Percentiles rank a stretch among this genome's conserved stretches.
phyloP scores from a whole-genome alignment of 176 grass and related monocot genomes.

The Eleusine indica region DNA sequence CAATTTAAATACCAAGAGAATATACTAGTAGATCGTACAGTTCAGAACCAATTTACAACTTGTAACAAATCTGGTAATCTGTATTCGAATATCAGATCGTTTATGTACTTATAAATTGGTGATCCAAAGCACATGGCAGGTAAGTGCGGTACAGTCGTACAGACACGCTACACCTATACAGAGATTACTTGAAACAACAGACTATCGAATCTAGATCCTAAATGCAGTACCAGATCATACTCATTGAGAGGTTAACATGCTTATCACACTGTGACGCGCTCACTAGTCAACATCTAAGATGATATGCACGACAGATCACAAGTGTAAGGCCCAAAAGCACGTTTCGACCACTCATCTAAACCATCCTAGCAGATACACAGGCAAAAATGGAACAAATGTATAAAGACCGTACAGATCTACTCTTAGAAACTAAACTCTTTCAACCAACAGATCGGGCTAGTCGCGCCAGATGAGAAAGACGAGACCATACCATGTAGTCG shows the following conservation, averaged over 20 bases:
- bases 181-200: background rate
- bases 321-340: background rate
- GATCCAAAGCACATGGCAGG: background rate
- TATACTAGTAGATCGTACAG: background rate
- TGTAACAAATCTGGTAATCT: background rate
- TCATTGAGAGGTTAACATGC: background rate
- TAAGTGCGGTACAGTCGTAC: background rate
- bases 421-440: too few species aligned
- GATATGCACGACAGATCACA: background rate
- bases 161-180: background rate
- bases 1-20: too few species aligned
- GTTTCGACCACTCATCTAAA: background rate
- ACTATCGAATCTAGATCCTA: background rate
- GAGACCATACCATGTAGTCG: conserved; percentile 72
- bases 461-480: background rate
- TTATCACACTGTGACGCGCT: background rate
- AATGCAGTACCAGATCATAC: background rate
- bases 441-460: background rate
- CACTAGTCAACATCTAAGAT: background rate
- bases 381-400: background rate
- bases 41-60: background rate
- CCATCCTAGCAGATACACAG: background rate
- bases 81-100: background rate
- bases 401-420: background rate
- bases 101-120: background rate